A percentile compares a stretch with the other conserved stretches of the same genome.
phyloP scores from a whole-genome alignment of 306 rosid genomes.

The Prunus mume region DNA sequence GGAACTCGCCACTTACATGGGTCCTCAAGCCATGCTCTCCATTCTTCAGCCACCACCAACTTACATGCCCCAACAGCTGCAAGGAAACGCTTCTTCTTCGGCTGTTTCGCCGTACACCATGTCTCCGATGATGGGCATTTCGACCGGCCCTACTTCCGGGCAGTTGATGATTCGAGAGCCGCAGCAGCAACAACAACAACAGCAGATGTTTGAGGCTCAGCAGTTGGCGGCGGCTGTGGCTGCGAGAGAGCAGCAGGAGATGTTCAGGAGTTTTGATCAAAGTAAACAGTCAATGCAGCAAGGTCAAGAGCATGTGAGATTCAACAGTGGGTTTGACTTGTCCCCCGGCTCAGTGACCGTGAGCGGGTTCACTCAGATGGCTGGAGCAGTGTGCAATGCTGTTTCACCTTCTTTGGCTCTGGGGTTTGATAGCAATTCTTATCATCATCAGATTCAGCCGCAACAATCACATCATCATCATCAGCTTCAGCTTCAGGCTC shows the following conservation, averaged over 20 bases:
- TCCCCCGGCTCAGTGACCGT: constrained; percentile 40
- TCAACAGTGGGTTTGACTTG: constrained; percentile 57
- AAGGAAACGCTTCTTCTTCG: constrained; percentile 26
- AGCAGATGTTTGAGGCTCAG: constrained; percentile 65
- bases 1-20: constrained; percentile 71
- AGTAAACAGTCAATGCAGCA: constrained; percentile 23
- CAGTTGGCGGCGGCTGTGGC: constrained; percentile 61
- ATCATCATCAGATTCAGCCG: constrained; percentile 49
- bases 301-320: constrained; percentile 50
- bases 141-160: constrained; percentile 18
- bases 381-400: neutral
- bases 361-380: constrained; percentile 51
- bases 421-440: constrained; percentile 53
- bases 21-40: constrained; percentile 55
- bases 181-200: constrained; percentile 35
- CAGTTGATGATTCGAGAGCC: constrained; percentile 57
- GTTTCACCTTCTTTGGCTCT: constrained; percentile 72
- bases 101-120: constrained; percentile 36
- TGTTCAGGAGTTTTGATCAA: constrained; percentile 43
- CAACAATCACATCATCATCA: constrained; percentile 28
- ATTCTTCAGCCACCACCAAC: constrained; percentile 21
- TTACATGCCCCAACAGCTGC: constrained; percentile 30
- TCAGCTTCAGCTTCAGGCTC: constrained; percentile 51
- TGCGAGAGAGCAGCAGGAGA: constrained; percentile 68
- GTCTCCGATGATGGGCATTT: constrained; percentile 30